Evolutionary conservation across 306 rosid genomes (phyloP).

Genomic region (Quercus dentata): DNA sequence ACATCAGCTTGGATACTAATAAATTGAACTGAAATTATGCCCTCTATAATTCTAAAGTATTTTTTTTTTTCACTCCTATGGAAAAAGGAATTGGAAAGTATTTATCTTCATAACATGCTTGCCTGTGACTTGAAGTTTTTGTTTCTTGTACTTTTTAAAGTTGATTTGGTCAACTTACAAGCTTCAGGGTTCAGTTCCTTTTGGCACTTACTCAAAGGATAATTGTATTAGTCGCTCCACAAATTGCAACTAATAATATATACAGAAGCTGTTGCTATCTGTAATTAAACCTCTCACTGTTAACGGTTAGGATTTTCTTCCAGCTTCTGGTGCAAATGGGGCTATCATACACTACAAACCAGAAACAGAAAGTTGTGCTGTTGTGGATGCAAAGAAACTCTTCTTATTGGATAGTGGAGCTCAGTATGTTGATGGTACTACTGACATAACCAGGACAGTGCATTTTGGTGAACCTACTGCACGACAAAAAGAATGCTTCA

Average conservation of each 20-base stretch:
- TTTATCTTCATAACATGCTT: neutral
- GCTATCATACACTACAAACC: conserved; percentile 95
- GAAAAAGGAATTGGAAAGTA: neutral
- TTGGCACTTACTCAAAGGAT: conserved; percentile 13
- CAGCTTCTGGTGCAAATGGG: conserved; percentile 93
- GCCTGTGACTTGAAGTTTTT: neutral
- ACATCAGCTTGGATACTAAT: neutral
- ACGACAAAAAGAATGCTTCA: conserved; percentile 78
- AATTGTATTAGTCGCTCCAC: conserved; percentile 1
- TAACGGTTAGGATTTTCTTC: conserved; percentile 21
- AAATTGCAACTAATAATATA: neutral
- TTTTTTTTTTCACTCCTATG: neutral
- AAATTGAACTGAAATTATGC: neutral
- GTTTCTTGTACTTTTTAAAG: neutral
- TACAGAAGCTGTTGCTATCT: neutral
- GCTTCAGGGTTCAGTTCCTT: conserved; percentile 8
- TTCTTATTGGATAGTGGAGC: conserved; percentile 97
- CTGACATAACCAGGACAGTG: conserved; percentile 92
- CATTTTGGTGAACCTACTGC: conserved; percentile 84
- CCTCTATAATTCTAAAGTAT: neutral
- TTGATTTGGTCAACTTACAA: neutral
- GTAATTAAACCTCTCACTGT: conserved; percentile 4
- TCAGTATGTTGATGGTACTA: conserved; percentile 94
- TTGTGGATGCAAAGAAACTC: conserved; percentile 70
- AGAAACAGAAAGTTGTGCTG: conserved; percentile 73